Percentiles rank a stretch among this genome's conserved stretches.
Conservation (phyloP, 495 filamentous ascomycete species). For the Neurospora africana region DNA sequence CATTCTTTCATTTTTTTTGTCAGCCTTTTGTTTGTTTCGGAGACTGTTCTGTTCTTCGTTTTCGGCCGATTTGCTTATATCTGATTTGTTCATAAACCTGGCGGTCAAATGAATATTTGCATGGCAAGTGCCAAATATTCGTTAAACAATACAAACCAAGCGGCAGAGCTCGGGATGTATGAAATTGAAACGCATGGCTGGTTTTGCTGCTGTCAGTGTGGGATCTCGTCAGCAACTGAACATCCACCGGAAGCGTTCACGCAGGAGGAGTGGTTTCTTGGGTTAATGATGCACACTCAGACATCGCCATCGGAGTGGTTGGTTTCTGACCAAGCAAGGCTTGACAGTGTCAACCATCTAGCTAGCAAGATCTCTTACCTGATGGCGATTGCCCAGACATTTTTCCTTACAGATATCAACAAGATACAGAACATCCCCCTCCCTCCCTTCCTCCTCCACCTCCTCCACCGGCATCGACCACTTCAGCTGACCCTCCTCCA, state of each 20-base stretch:
- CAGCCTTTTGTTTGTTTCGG: neutral
- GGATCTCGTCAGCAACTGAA: neutral
- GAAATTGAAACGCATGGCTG: neutral
- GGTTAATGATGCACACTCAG: neutral
- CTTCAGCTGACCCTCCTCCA: neutral
- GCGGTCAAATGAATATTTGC: neutral
- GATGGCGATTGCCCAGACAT: neutral
- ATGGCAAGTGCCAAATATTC: neutral
- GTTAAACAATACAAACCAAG: neutral
- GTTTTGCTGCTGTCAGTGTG: neutral
- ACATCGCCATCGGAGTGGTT: neutral
- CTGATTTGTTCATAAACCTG: neutral
- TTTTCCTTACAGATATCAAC: neutral
- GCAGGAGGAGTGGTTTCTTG: neutral
- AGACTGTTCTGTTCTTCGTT: accelerated
- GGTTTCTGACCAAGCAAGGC: neutral
- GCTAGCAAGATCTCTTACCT: neutral
- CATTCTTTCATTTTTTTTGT: neutral
- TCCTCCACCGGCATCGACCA: neutral
- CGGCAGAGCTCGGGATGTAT: neutral
- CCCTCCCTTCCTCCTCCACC: neutral
- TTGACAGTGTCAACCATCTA: neutral
- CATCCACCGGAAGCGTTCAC: neutral
- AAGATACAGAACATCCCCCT: neutral
- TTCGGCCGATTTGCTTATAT: neutral